These are phyloP conservation scores for Ilyonectria sp. DNA, from an alignment of 2,329 filamentous ascomycete genomes.

Conservation along the genomic window DNA sequence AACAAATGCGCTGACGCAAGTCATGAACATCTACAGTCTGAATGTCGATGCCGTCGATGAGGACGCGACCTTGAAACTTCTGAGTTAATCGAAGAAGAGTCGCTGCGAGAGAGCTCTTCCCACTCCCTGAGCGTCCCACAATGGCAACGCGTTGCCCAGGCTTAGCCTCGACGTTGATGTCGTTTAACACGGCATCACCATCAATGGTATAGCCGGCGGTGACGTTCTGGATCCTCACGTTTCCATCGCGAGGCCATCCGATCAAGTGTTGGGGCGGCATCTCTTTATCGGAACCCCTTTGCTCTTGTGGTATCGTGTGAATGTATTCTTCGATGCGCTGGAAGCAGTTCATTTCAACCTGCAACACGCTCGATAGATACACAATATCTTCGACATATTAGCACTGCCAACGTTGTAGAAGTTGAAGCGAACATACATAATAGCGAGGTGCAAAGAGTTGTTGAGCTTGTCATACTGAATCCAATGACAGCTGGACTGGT, in stretches of 20 bases:
- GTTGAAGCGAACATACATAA: conserved; percentile 7
- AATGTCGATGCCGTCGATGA: conserved; percentile 16
- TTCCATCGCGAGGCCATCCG: conserved; percentile 4
- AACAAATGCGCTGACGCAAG: conserved; percentile 65
- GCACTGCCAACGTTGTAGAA: too few species aligned
- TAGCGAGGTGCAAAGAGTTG: conserved; percentile 10
- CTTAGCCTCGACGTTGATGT: conserved; percentile 8
- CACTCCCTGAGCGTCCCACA: conserved; percentile 82
- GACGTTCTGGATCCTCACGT: conserved; percentile 7
- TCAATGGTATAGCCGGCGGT: conserved; percentile 16
- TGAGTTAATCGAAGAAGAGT: conserved; percentile 52
- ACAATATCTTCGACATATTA: conserved; percentile 5
- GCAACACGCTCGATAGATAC: conserved; percentile 14
- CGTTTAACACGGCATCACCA: neutral
- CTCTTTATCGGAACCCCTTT: neutral
- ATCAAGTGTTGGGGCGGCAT: neutral
- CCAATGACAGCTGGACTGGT: conserved; percentile 12
- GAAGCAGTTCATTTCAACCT: conserved; percentile 26
- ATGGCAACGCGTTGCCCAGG: conserved; percentile 58
- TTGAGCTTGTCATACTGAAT: conserved; percentile 26
- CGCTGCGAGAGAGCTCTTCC: conserved; percentile 78
- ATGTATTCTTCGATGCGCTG: conserved; percentile 19
- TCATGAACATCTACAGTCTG: conserved; percentile 62
- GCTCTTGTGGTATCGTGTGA: conserved; percentile 12
- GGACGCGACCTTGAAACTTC: neutral